phyloP scores from a whole-genome alignment of 345 rosid species.

The Eucalyptus guilfoylei region DNA sequence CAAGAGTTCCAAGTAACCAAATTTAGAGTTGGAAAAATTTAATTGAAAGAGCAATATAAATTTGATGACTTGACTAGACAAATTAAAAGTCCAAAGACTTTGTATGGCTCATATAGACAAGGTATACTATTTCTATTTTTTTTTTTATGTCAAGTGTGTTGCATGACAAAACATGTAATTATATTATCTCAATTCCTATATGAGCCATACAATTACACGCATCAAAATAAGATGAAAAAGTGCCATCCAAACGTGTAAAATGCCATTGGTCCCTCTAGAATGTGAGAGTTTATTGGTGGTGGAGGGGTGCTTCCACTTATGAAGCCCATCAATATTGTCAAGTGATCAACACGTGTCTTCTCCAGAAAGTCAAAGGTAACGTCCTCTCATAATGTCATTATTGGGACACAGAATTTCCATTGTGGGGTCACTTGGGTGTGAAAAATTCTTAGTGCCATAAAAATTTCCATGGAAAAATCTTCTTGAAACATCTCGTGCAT shows the following conservation, averaged over 20 bases:
- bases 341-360: not conserved
- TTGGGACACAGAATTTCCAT: not conserved
- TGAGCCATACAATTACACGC: too few relatives aligned
- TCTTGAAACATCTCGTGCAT: too few relatives aligned
- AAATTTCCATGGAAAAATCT: too few relatives aligned
- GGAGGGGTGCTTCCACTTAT: too few relatives aligned
- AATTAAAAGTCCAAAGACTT: not conserved
- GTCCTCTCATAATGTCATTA: too few relatives aligned
- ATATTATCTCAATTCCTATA: too few relatives aligned
- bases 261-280: too few relatives aligned
- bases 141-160: not conserved
- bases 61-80: not conserved
- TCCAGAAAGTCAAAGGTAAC: not conserved
- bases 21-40: not conserved
- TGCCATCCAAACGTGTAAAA: too few relatives aligned
- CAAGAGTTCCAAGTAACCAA: not conserved
- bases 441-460: too few relatives aligned
- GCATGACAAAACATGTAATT: rapidly evolving
- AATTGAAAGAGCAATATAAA: not conserved
- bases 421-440: too few relatives aligned
- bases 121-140: too few relatives aligned
- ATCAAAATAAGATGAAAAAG: rapidly evolving
- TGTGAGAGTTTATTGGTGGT: too few relatives aligned
- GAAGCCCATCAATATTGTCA: not conserved
- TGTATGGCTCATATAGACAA: not conserved